Conservation (phyloP, 2,329 filamentous ascomycete genomes). For the Penicillium fuscoglaucum region DNA sequence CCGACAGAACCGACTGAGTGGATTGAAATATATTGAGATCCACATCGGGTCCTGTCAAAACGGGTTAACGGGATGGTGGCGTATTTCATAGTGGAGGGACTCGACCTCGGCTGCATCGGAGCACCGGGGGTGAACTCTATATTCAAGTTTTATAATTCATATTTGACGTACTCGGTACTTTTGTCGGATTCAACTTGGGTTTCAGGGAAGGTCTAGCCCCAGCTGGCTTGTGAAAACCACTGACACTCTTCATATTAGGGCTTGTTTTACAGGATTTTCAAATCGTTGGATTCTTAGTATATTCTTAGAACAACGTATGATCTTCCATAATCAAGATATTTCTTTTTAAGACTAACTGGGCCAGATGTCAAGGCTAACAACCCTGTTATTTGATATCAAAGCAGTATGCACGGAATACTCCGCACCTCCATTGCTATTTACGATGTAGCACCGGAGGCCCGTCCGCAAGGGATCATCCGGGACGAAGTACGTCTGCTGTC, state of each 20-base stretch:
- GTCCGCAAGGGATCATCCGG: neutral
- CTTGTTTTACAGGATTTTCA: too few relatives aligned
- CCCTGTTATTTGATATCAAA: neutral
- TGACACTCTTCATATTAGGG: too few relatives aligned
- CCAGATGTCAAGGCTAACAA: neutral
- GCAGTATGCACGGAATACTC: neutral
- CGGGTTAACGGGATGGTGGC: neutral
- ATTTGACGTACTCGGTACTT: neutral
- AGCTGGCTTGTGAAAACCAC: too few relatives aligned
- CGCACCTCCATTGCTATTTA: constrained; percentile 13
- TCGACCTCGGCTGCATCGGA: too few relatives aligned
- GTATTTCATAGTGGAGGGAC: too few relatives aligned
- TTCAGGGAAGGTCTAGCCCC: too few relatives aligned
- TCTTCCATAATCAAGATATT: too few relatives aligned
- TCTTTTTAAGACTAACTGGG: neutral
- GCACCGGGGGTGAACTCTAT: neutral
- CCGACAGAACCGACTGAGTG: neutral
- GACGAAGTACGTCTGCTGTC: neutral
- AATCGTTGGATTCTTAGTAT: too few relatives aligned
- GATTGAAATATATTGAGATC: neutral
- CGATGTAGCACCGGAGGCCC: neutral
- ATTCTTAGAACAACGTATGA: too few relatives aligned
- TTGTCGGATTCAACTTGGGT: neutral
- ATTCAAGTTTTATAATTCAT: too few relatives aligned
- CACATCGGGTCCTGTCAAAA: neutral